Evolutionary conservation across 2,329 filamentous ascomycete species (phyloP).

Genomic region (Chaetothyriales sp.): DNA sequence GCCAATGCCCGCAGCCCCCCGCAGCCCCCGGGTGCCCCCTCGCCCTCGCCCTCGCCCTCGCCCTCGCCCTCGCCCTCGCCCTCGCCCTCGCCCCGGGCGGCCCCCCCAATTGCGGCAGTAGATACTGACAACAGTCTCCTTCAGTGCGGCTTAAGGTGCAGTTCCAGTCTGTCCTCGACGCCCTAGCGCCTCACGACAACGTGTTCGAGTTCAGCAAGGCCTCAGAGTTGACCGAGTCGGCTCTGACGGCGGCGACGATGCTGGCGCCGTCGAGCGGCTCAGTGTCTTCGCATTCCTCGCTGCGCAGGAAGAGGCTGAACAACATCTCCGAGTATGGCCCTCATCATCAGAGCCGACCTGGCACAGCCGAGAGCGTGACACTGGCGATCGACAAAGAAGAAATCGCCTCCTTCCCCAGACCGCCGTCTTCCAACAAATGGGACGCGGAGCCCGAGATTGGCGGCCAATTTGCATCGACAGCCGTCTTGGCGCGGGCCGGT

Average conservation of each 20-base stretch:
- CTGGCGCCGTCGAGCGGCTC: constrained; percentile 79
- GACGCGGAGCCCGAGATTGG: constrained; percentile 1
- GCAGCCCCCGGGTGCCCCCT: no score
- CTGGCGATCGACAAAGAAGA: constrained; percentile 20
- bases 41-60: no score
- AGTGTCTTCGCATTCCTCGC: constrained; percentile 69
- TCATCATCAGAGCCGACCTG: neutral
- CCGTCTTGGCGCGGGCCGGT: neutral
- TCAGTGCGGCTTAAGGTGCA: constrained; percentile 68
- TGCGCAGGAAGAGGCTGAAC: constrained; percentile 63
- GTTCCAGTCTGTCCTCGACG: constrained; percentile 47
- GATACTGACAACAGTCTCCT: constrained; percentile 2
- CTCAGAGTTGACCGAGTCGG: constrained; percentile 73
- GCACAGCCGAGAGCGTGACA: constrained; percentile 49
- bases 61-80: no score
- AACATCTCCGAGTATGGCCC: constrained; percentile 81
- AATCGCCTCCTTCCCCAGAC: neutral
- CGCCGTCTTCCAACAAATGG: constrained; percentile 4
- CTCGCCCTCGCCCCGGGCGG: no score
- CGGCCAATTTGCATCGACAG: neutral
- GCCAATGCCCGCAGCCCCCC: neutral
- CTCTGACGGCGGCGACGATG: constrained; percentile 76
- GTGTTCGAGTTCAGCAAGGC: constrained; percentile 61
- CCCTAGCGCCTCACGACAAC: constrained; percentile 75
- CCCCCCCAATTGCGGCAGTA: no score